Percentiles rank a stretch among this genome's conserved stretches.
Conservation (phyloP, 768 basidiomycete genomes). For the Leccinum boreale region DNA sequence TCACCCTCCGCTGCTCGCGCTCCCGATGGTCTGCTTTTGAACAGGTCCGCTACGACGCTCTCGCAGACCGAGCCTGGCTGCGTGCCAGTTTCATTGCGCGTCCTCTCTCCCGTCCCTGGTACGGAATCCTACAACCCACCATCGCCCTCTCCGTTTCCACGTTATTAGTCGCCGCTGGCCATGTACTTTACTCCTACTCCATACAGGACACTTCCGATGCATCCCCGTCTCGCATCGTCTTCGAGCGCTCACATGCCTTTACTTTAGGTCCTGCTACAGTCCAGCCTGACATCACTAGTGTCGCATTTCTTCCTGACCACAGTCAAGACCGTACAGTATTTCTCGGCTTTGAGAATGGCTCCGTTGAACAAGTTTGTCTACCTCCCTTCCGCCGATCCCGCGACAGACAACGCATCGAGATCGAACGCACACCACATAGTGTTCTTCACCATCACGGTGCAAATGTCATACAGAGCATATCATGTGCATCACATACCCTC, state of each 20-base stretch:
- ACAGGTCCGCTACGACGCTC: constrained; percentile 48
- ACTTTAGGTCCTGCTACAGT: constrained; percentile 24
- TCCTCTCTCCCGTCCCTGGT: constrained; percentile 61
- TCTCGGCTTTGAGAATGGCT: constrained; percentile 60
- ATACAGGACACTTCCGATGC: constrained; percentile 36
- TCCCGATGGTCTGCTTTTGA: constrained; percentile 41
- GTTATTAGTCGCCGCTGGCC: constrained; percentile 61
- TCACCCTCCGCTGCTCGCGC: constrained; percentile 45
- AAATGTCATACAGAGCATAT: constrained; percentile 58
- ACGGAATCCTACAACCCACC: constrained; percentile 50
- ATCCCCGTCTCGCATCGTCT: constrained; percentile 41
- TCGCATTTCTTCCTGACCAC: constrained; percentile 47
- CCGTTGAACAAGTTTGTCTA: constrained; percentile 45
- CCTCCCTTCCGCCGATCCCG: constrained; percentile 14
- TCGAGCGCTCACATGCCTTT: constrained; percentile 47
- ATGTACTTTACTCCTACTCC: constrained; percentile 52
- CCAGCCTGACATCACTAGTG: constrained; percentile 51
- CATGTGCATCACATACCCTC: constrained; percentile 41
- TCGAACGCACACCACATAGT: constrained; percentile 18
- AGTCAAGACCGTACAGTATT: constrained; percentile 44
- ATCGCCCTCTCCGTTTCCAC: constrained; percentile 54
- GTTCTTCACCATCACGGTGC: too few species aligned
- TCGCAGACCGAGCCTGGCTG: constrained; percentile 54
- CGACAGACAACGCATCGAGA: constrained; percentile 16
- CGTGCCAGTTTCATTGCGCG: constrained; percentile 53